Conservation (phyloP, 768 basidiomycete species). For the Sarcomyxa edulis region DNA sequence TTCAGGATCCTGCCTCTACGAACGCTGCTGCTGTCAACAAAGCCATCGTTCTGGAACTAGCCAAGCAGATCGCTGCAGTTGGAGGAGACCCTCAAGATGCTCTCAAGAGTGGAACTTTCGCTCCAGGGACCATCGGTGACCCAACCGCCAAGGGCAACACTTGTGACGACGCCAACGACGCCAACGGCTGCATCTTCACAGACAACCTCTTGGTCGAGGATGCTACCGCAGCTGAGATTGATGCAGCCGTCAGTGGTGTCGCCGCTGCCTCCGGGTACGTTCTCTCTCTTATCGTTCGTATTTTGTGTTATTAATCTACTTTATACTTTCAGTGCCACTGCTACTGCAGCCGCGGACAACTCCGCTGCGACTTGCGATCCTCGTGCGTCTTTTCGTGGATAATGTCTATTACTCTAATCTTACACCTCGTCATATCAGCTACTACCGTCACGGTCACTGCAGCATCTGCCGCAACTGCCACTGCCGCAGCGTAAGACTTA, state of each 20-base stretch:
- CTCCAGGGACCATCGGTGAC: slow-evolving; percentile 49
- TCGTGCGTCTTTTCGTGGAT: no score
- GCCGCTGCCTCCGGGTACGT: slow-evolving; percentile 6
- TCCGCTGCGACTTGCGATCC: no score
- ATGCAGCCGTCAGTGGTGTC: slow-evolving; percentile 39
- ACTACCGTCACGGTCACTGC: no score
- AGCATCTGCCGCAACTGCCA: no score
- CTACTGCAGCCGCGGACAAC: no score
- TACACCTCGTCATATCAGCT: no score
- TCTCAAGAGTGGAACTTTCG: slow-evolving; percentile 57
- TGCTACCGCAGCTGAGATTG: slow-evolving; percentile 53
- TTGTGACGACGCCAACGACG: slow-evolving; percentile 48
- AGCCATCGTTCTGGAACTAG: slow-evolving; percentile 54
- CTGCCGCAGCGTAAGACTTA: no score
- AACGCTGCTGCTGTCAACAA: slow-evolving; percentile 59
- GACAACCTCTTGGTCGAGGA: slow-evolving; percentile 53
- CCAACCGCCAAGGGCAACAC: slow-evolving; percentile 49
- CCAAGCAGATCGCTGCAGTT: slow-evolving; percentile 59
- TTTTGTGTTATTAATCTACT: no score
- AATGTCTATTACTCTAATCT: no score
- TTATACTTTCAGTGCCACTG: no score
- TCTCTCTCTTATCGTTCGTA: no score
- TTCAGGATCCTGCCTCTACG: slow-evolving; percentile 54
- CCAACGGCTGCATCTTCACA: slow-evolving; percentile 57
- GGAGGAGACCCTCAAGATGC: slow-evolving; percentile 58